Evolutionary conservation across 2,329 filamentous ascomycete genomes (phyloP).

Genomic region (Tolypocladium inflatum): DNA sequence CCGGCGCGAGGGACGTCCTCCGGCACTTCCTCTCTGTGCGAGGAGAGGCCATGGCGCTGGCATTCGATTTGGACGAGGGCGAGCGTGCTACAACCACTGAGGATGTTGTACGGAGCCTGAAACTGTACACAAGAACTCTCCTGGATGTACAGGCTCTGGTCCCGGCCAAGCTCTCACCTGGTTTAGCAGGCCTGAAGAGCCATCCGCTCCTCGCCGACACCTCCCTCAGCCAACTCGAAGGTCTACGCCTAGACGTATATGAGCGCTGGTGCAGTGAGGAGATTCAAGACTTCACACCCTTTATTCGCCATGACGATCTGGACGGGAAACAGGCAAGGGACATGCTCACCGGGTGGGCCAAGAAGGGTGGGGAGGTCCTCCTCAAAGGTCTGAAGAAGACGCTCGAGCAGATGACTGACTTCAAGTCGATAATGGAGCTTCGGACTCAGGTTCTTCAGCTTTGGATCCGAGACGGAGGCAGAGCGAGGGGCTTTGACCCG

Average conservation of each 20-base stretch:
- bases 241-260: constrained; percentile 67
- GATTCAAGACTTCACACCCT: constrained; percentile 77
- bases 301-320: constrained; percentile 72
- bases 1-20: constrained; percentile 69
- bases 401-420: constrained; percentile 51
- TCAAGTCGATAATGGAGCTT: constrained; percentile 59
- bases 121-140: constrained; percentile 67
- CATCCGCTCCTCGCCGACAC: constrained; percentile 63
- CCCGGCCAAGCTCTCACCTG: constrained; percentile 60
- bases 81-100: constrained; percentile 26
- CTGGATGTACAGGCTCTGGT: constrained; percentile 69
- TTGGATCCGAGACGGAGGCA: constrained; percentile 63
- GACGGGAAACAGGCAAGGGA: constrained; percentile 49
- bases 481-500: constrained; percentile 57
- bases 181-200: constrained; percentile 58
- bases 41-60: constrained; percentile 54
- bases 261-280: constrained; percentile 75
- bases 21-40: constrained; percentile 69
- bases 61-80: constrained; percentile 44
- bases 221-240: constrained; percentile 55
- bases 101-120: constrained; percentile 55
- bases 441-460: constrained; percentile 61
- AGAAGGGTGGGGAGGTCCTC: constrained; percentile 48
- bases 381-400: constrained; percentile 52
- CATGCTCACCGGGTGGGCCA: constrained; percentile 55